Percentiles rank a stretch among this genome's conserved stretches.
Conservation (phyloP, 495 filamentous ascomycete species). For the Schizothecium vesticola region DNA sequence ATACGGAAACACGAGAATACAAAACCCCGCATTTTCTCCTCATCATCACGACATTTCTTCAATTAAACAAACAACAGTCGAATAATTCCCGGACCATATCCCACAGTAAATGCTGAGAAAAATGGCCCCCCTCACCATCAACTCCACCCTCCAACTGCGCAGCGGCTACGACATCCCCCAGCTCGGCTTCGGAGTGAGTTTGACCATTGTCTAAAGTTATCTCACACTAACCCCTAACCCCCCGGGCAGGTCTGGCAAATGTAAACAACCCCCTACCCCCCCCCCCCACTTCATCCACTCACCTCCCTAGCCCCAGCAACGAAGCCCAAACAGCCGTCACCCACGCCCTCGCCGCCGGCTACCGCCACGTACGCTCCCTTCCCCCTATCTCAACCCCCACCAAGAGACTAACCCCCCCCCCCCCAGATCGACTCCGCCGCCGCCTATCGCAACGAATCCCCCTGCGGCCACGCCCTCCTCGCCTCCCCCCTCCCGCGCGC, state of each 20-base stretch:
- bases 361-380: constrained; percentile 22
- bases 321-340: constrained; percentile 48
- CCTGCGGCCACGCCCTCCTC: constrained; percentile 57
- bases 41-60: too few relatives aligned
- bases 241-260: constrained; percentile 69
- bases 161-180: constrained; percentile 75
- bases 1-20: neutral
- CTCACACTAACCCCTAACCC: too few relatives aligned
- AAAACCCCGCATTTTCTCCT: neutral
- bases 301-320: constrained; percentile 25
- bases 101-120: constrained; percentile 13
- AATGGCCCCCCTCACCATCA: constrained; percentile 57
- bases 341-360: constrained; percentile 11
- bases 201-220: too few relatives aligned
- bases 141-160: constrained; percentile 61
- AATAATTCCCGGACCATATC: too few relatives aligned
- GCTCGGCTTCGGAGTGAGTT: constrained; percentile 68
- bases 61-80: too few relatives aligned
- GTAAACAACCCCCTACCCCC: constrained; percentile 30
- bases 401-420: too few relatives aligned
- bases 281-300: neutral
- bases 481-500: constrained; percentile 53
- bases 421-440: constrained; percentile 59
- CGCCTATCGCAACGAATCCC: constrained; percentile 64
- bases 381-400: too few relatives aligned